These are phyloP conservation scores for Mortierella sp. DNA, from an alignment of 371 early-diverging fungal genomes.

Conservation along the genomic window DNA sequence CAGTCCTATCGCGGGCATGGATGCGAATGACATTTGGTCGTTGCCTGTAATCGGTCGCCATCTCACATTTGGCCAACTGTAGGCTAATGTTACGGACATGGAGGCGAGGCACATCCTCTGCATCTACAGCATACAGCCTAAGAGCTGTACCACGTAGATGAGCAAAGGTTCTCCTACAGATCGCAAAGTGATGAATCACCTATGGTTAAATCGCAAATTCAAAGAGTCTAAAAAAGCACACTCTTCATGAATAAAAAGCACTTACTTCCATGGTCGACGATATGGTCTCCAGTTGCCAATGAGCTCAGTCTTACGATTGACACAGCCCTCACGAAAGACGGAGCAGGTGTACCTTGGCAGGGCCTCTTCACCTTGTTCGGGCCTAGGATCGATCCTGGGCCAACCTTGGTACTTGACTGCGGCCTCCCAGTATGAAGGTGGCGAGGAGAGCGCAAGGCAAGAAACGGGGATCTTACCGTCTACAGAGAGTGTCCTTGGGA, in stretches of 20 bases:
- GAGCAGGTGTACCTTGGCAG: constrained; percentile 51
- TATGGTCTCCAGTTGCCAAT: constrained; percentile 52
- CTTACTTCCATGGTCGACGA: constrained; percentile 56
- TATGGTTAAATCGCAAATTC: background rate
- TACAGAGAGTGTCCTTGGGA: constrained; percentile 19
- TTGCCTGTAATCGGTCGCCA: constrained; percentile 47
- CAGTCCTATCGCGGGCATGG: constrained; percentile 38
- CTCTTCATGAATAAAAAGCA: background rate
- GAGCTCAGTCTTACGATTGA: constrained; percentile 53
- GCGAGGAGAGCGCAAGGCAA: constrained; percentile 34
- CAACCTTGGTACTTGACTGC: constrained; percentile 51
- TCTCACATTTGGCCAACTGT: constrained; percentile 47
- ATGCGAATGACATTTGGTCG: constrained; percentile 51
- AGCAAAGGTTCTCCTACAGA: constrained; percentile 49
- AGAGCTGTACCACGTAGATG: constrained; percentile 53
- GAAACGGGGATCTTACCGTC: constrained; percentile 38
- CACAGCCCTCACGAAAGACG: constrained; percentile 53
- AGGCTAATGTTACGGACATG: constrained; percentile 53
- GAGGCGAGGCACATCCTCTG: constrained; percentile 48
- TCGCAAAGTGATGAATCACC: background rate
- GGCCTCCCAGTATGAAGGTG: constrained; percentile 55
- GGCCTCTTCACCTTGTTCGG: constrained; percentile 41
- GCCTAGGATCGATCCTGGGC: constrained; percentile 42
- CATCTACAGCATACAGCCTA: constrained; percentile 51
- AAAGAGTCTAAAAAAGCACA: background rate